Evolutionary conservation across 2,329 filamentous ascomycete species (phyloP).

Genomic region (Bipolaris oryzae): DNA sequence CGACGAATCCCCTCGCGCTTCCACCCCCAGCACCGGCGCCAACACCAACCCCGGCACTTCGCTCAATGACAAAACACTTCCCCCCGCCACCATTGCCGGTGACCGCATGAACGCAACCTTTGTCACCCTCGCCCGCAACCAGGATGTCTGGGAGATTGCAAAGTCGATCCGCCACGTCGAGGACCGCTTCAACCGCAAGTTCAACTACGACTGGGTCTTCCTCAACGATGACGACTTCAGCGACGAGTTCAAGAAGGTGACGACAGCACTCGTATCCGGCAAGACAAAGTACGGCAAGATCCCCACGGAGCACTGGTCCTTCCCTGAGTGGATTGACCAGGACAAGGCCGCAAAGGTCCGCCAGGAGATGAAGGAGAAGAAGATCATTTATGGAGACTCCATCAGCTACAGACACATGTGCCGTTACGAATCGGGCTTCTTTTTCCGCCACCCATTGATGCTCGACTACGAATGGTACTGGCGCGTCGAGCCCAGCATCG

Average conservation of each 20-base stretch:
- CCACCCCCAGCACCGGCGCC: slow-evolving; percentile 23
- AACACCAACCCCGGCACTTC: slow-evolving; percentile 28
- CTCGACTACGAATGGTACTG: slow-evolving; percentile 99
- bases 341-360: slow-evolving; percentile 89
- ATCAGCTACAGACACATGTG: slow-evolving; percentile 99
- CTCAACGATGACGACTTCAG: slow-evolving; percentile 96
- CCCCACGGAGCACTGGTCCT: slow-evolving; percentile 93
- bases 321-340: slow-evolving; percentile 93
- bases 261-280: slow-evolving; percentile 85
- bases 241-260: slow-evolving; percentile 90
- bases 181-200: slow-evolving; percentile 96
- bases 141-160: slow-evolving; percentile 94
- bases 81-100: slow-evolving; percentile 61
- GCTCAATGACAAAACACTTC: slow-evolving; percentile 44
- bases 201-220: slow-evolving; percentile 99
- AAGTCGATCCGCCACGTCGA: slow-evolving; percentile 95
- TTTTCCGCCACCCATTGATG: slow-evolving; percentile 95
- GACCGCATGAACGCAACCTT: slow-evolving; percentile 96
- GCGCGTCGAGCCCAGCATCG: slow-evolving; percentile 96
- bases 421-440: slow-evolving; percentile 98
- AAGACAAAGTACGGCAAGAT: slow-evolving; percentile 91
- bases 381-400: slow-evolving; percentile 98
- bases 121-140: slow-evolving; percentile 91
- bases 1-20: slow-evolving; percentile 6
- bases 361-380: slow-evolving; percentile 89